These are phyloP conservation scores for Globisporangium paroecandrum DNA, from an alignment of 352 stramenopile species.

Conservation along the genomic window DNA sequence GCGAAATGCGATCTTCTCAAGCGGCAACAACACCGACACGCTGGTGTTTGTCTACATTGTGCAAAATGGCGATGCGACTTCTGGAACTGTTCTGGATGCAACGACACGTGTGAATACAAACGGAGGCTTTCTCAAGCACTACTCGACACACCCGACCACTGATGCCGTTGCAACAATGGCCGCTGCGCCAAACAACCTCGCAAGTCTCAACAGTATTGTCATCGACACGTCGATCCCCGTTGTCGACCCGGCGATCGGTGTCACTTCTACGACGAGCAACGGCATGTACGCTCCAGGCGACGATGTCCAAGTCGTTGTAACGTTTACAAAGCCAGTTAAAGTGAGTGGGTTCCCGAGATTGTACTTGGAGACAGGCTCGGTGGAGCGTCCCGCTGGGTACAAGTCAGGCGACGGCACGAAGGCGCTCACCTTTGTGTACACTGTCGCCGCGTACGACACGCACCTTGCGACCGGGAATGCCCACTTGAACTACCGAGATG, in stretches of 20 bases:
- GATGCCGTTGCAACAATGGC: constrained; percentile 50
- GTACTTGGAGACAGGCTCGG: constrained; percentile 65
- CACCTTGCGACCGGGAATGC: constrained; percentile 35
- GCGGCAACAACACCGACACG: constrained; percentile 67
- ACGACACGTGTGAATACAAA: constrained; percentile 53
- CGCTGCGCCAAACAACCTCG: constrained; percentile 42
- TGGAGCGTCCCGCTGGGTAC: constrained; percentile 70
- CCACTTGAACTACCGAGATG: constrained; percentile 67
- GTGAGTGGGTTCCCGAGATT: constrained; percentile 65
- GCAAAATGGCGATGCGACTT: constrained; percentile 46
- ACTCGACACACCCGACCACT: constrained; percentile 62
- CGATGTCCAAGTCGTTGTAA: constrained; percentile 52
- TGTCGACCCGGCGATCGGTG: constrained; percentile 53
- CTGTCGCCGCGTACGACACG: constrained; percentile 55
- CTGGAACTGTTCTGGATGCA: constrained; percentile 38
- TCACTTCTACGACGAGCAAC: constrained; percentile 44
- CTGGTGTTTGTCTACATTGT: constrained; percentile 74
- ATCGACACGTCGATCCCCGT: constrained; percentile 61
- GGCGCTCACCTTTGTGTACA: constrained; percentile 71
- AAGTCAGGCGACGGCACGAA: constrained; percentile 56
- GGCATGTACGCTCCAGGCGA: constrained; percentile 73
- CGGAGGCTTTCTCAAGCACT: constrained; percentile 68
- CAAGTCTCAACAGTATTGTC: constrained; percentile 44
- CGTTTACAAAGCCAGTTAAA: constrained; percentile 75
- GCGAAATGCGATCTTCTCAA: constrained; percentile 40